Base-by-base conservation (phyloP, 1,284 basidiomycete genomes). In the Austroboletus sp. region DNA sequence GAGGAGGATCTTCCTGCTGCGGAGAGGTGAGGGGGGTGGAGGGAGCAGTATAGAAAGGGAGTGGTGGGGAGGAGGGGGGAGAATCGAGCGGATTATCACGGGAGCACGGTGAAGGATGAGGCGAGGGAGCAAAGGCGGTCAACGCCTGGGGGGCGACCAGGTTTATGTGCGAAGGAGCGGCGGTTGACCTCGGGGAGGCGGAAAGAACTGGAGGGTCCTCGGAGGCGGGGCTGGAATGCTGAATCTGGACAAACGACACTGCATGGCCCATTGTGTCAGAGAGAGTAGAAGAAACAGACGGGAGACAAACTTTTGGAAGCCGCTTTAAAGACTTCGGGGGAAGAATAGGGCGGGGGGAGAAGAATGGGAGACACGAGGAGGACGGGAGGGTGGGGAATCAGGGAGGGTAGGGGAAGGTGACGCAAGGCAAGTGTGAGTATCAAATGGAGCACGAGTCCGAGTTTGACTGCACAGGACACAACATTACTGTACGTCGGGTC, bases 231-330 rank as follows among this genome's bases (percentile, higher is more conserved):
- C 46, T 40, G 30, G 44, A 46, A 29, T 56, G 59, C 25, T 66
- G 65, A 21, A 67, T 52, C 25, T 61, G 61, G 40, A 67, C 55
- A 2, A 66, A 50, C 1, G 66, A 65, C 65, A 65, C 63, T 65
- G 56, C 50, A 48, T 53, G 54, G 29, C 63, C 66, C 63, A 65
- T 65, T 36, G 51, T 6, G 32, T 49, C 32, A 50, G 58, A 49
- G 26, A 52, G 41, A 45, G 44, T 7, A 10, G 40, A 41, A 27
- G 31, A 42, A 33, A 49, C 17, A 44, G 40, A 42, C 6, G 43
- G 40, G 39, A 26, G 43, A 50, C 60, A 13, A 33, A 66, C 64
- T 67, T 51, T 45, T 17, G 31, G 53, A 51, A 47, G 51, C 44
- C 53, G 25, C 41, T 51, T 51, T 51, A 52, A 66, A 52, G 45